These are phyloP conservation scores for Mucor racemosus DNA, from an alignment of 371 early-diverging fungal species.

Conservation along the genomic window DNA sequence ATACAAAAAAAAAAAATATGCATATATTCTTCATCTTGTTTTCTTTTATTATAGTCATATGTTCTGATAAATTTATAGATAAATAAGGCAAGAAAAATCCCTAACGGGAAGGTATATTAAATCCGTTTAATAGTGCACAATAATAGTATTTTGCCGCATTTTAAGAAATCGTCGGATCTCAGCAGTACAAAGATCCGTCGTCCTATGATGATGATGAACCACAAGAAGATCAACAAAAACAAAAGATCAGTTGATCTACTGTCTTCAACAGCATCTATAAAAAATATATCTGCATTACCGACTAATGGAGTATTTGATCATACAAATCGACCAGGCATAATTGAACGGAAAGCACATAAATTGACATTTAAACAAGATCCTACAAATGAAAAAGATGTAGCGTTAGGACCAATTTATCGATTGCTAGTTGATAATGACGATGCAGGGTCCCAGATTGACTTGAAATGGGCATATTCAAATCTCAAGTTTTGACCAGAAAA, in stretches of 20 bases:
- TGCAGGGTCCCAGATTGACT: constrained; percentile 12
- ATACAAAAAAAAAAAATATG: not conserved
- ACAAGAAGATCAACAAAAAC: not conserved
- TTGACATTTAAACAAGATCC: not conserved
- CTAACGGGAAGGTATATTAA: not conserved
- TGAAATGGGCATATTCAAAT: constrained; percentile 23
- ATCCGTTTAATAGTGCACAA: not conserved
- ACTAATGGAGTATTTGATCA: constrained; percentile 3
- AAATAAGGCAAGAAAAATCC: not conserved
- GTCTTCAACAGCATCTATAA: not conserved
- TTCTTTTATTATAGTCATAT: not conserved
- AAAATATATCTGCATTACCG: constrained; percentile 2
- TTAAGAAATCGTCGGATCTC: not conserved
- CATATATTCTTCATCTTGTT: not conserved
- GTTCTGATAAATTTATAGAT: not conserved
- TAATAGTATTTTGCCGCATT: too few species aligned
- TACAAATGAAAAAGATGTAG: not conserved
- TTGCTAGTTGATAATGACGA: constrained; percentile 15
- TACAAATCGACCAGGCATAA: constrained; percentile 15
- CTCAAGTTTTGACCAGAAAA: constrained; percentile 25
- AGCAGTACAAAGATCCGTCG: not conserved
- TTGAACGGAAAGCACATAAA: constrained; percentile 16
- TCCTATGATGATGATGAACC: not conserved
- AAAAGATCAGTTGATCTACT: not conserved
- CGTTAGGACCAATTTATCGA: constrained; percentile 5